Percentiles rank a stretch among this genome's conserved stretches.
These are phyloP conservation scores for Aspergillus ostianus DNA, from an alignment of 495 filamentous ascomycete species.

Conservation along the genomic window DNA sequence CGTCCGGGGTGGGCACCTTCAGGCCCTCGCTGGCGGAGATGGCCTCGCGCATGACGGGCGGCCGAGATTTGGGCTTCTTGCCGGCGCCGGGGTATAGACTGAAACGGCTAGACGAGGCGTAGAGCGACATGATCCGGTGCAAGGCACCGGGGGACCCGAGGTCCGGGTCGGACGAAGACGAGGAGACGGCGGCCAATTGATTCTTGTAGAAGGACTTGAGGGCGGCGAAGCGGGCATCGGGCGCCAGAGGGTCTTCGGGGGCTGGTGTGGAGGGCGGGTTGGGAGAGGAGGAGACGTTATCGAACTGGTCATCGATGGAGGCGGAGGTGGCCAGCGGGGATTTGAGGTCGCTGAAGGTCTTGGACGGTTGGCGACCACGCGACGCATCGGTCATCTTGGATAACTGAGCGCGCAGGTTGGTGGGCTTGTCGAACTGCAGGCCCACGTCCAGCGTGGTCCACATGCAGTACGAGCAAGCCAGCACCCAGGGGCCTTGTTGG, in stretches of 20 bases:
- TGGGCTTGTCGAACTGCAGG: constrained; percentile 84
- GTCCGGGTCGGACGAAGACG: constrained; percentile 52
- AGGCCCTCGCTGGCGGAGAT: constrained; percentile 67
- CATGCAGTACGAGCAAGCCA: constrained; percentile 83
- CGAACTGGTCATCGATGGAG: constrained; percentile 33
- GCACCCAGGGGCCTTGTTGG: constrained; percentile 66
- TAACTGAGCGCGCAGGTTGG: constrained; percentile 80
- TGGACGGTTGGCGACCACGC: constrained; percentile 34
- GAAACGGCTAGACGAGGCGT: constrained; percentile 58
- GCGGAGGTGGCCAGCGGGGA: constrained; percentile 40
- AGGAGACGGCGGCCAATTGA: constrained; percentile 62
- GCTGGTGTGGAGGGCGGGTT: background rate
- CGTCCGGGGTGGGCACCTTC: constrained; percentile 47
- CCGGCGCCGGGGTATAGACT: constrained; percentile 48
- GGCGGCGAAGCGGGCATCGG: constrained; percentile 46
- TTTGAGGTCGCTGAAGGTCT: constrained; percentile 37
- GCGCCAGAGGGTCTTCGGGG: constrained; percentile 23
- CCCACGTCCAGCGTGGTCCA: constrained; percentile 90
- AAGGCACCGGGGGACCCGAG: constrained; percentile 80
- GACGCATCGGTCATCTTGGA: constrained; percentile 41
- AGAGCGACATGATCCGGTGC: constrained; percentile 87
- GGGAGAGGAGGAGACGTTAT: constrained; percentile 4
- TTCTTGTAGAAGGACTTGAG: constrained; percentile 69
- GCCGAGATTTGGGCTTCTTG: constrained; percentile 67
- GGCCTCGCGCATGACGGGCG: constrained; percentile 75